Evolutionary conservation across 768 basidiomycete species (phyloP).

Genomic region (Rhizopogon sp.): DNA sequence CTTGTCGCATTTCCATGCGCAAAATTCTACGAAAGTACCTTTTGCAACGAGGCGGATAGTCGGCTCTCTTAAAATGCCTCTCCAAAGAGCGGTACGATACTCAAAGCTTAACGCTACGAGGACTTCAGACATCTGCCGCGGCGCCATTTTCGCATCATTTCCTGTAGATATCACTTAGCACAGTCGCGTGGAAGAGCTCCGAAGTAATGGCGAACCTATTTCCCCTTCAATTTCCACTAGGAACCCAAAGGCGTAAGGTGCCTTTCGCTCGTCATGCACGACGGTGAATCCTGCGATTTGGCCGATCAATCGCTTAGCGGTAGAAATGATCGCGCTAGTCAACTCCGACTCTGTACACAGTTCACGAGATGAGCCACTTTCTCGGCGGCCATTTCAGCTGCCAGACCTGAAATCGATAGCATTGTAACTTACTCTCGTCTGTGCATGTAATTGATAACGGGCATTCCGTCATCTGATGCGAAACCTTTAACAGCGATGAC

Average conservation of each 20-base stretch:
- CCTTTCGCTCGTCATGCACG: slow-evolving; percentile 13
- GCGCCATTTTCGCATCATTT: background rate
- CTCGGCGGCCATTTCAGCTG: background rate
- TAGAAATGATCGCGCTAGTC: slow-evolving; percentile 7
- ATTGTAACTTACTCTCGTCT: slow-evolving; percentile 5
- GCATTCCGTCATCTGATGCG: no score
- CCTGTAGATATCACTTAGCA: background rate
- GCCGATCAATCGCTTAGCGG: slow-evolving; percentile 10
- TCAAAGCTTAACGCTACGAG: background rate
- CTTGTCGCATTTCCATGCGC: no score
- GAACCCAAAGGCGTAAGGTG: slow-evolving; percentile 7
- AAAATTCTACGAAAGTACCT: no score
- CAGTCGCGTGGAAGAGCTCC: background rate
- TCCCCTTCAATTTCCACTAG: slow-evolving; percentile 3
- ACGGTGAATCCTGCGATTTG: slow-evolving; percentile 17
- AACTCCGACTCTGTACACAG: slow-evolving; percentile 14
- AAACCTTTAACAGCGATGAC: no score
- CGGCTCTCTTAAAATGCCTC: no score
- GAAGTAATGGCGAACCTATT: slow-evolving; percentile 1
- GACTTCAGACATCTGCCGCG: background rate
- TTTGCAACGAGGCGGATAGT: no score
- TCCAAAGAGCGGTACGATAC: no score
- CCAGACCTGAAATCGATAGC: background rate
- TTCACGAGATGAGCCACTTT: background rate
- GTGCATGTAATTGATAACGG: slow-evolving; percentile 3